Conservation (phyloP, 1,284 basidiomycete species). For the Stygiomarasmius scandens region DNA sequence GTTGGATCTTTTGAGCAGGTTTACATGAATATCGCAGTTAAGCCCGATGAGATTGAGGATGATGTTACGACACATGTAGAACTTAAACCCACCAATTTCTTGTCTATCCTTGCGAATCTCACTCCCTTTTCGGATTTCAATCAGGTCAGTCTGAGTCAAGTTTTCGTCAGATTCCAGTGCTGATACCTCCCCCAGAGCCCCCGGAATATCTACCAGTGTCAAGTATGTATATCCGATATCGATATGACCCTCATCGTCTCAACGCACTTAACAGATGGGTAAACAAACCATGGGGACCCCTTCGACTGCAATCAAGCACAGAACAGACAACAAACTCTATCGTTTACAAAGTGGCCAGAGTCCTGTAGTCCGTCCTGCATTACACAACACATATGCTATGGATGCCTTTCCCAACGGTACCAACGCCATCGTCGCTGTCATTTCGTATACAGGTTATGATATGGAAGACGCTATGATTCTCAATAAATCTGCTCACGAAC, state of each 20-base stretch:
- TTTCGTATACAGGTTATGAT: conserved; percentile 99
- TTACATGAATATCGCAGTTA: conserved; percentile 98
- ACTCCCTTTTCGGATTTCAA: conserved; percentile 97
- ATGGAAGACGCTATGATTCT: conserved; percentile 99
- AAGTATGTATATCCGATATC: conserved; percentile 46
- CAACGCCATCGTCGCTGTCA: conserved; percentile 98
- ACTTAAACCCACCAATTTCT: conserved; percentile 92
- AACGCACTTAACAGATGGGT: conserved; percentile 75
- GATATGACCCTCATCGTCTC: conserved; percentile 4
- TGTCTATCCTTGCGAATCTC: conserved; percentile 84
- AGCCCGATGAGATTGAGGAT: conserved; percentile 84
- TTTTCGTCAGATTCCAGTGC: neutral
- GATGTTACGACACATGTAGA: conserved; percentile 91
- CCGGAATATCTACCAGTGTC: conserved; percentile 87
- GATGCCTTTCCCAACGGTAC: conserved; percentile 98
- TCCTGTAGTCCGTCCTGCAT: conserved; percentile 88
- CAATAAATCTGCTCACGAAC: conserved; percentile 98
- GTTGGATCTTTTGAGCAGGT: conserved; percentile 98
- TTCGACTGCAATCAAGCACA: conserved; percentile 84
- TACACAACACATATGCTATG: conserved; percentile 98
- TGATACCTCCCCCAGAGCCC: conserved; percentile 60
- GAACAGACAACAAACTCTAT: conserved; percentile 99
- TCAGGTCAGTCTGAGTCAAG: conserved; percentile 56
- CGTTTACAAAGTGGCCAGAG: conserved; percentile 95
- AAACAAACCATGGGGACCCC: conserved; percentile 99